A percentile compares a stretch with the other conserved stretches of the same genome.
These are phyloP conservation scores for Boletus tylopilopsis DNA, from an alignment of 768 basidiomycete genomes.

Conservation along the genomic window DNA sequence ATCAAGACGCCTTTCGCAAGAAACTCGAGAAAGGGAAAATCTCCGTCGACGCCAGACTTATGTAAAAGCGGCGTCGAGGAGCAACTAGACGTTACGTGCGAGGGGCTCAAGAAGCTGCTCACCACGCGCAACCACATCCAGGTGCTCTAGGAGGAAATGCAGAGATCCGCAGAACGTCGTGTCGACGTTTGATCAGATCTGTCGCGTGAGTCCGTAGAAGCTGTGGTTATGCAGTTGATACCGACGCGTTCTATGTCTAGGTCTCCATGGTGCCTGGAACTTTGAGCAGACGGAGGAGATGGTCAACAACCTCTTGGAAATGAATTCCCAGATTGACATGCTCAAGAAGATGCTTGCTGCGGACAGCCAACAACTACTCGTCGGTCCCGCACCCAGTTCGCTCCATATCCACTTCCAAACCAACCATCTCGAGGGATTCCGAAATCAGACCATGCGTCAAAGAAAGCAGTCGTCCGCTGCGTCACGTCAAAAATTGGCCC, in stretches of 20 bases:
- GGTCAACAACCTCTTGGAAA: slow-evolving; percentile 90
- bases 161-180: slow-evolving; percentile 73
- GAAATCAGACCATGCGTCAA: slow-evolving; percentile 95
- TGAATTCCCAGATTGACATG: slow-evolving; percentile 79
- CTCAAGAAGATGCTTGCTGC: slow-evolving; percentile 73
- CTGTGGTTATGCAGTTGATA: neutral
- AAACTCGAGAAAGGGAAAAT: slow-evolving; percentile 96
- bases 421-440: slow-evolving; percentile 87
- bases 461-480: slow-evolving; percentile 77
- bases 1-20: slow-evolving; percentile 84
- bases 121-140: slow-evolving; percentile 76
- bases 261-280: slow-evolving; percentile 92
- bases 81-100: slow-evolving; percentile 85
- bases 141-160: slow-evolving; percentile 83
- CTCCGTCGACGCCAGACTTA: slow-evolving; percentile 84
- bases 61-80: slow-evolving; percentile 91
- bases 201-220: slow-evolving; percentile 57
- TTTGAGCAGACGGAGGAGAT: slow-evolving; percentile 95
- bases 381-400: slow-evolving; percentile 84
- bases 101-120: slow-evolving; percentile 80
- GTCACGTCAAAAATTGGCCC: slow-evolving; percentile 62
- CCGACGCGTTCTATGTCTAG: slow-evolving; percentile 39
- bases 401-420: slow-evolving; percentile 88
- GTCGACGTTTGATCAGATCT: slow-evolving; percentile 93
- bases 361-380: slow-evolving; percentile 73